A percentile compares a stretch with the other conserved stretches of the same genome.
phyloP scores from a whole-genome alignment of 106 monocot genomes.

The Acanthochlamys bracteata region DNA sequence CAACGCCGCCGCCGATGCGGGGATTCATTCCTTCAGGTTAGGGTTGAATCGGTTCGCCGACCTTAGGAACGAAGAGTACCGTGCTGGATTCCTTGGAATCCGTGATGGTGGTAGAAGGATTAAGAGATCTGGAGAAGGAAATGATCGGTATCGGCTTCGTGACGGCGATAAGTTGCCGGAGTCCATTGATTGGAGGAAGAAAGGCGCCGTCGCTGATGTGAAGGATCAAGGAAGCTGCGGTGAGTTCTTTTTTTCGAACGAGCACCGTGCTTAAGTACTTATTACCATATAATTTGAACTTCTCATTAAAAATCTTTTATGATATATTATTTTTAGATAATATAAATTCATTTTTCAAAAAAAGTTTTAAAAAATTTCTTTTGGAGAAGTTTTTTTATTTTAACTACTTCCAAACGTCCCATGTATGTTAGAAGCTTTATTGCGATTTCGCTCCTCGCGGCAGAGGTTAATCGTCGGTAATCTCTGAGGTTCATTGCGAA shows the following conservation, averaged over 20 bases:
- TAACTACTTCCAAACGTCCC: no score
- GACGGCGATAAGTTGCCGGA: slow-evolving; percentile 49
- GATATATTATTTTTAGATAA: no score
- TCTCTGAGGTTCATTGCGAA: no score
- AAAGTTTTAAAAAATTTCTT: no score
- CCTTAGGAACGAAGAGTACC: slow-evolving; percentile 81
- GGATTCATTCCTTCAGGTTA: slow-evolving; percentile 37
- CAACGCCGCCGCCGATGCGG: slow-evolving; percentile 49
- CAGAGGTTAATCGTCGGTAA: no score
- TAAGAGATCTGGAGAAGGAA: neutral
- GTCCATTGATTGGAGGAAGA: slow-evolving; percentile 67
- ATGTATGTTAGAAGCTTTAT: no score
- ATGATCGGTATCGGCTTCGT: slow-evolving; percentile 29
- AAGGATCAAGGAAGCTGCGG: slow-evolving; percentile 87
- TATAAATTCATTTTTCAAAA: no score
- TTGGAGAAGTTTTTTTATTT: no score
- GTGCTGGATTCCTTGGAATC: slow-evolving; percentile 37
- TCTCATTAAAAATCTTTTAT: no score
- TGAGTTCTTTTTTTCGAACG: slow-evolving; percentile 15
- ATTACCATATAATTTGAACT: no score
- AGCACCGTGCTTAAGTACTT: no score
- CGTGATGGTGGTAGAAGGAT: neutral
- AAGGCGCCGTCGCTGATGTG: slow-evolving; percentile 57
- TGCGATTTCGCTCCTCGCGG: no score
- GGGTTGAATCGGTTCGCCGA: slow-evolving; percentile 88